Percentiles rank a stretch among this genome's conserved stretches.
Evolutionary conservation across 2,329 filamentous ascomycete species (phyloP).

Genomic region (Cladosporium sp.): DNA sequence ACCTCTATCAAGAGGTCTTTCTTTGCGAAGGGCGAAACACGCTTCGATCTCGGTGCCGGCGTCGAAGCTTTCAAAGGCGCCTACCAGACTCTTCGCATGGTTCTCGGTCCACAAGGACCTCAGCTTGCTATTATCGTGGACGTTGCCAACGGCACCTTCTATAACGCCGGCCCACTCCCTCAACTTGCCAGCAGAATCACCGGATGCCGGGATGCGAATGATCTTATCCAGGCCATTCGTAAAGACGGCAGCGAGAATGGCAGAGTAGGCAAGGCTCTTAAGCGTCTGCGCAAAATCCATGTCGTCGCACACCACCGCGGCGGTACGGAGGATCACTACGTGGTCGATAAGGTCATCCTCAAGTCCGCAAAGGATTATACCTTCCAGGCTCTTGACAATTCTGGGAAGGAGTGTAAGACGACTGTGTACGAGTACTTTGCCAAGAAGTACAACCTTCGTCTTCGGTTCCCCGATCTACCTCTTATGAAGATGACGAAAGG

Average conservation of each 20-base stretch:
- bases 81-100: conserved; percentile 77
- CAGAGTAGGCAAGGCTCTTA: conserved; percentile 29
- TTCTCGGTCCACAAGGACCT: conserved; percentile 50
- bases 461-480: conserved; percentile 46
- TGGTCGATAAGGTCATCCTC: conserved; percentile 45
- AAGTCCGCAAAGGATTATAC: conserved; percentile 39
- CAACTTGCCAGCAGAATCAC: conserved; percentile 30
- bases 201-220: conserved; percentile 20
- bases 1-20: conserved; percentile 75
- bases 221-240: conserved; percentile 22
- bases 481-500: conserved; percentile 53
- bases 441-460: conserved; percentile 43
- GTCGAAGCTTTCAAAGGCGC: conserved; percentile 82
- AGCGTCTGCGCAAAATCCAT: conserved; percentile 36
- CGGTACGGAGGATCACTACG: conserved; percentile 38
- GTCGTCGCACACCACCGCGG: conserved; percentile 37
- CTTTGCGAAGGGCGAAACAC: conserved; percentile 54
- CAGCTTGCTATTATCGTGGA: conserved; percentile 81
- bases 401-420: conserved; percentile 37
- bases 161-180: conserved; percentile 44
- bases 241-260: conserved; percentile 15
- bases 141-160: conserved; percentile 88
- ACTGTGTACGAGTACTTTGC: conserved; percentile 54
- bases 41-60: conserved; percentile 52
- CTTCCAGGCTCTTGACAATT: conserved; percentile 35